Percentiles rank a stretch among this genome's conserved stretches.
phyloP scores from a whole-genome alignment of 768 basidiomycete genomes.

The Hericium erinaceus region DNA sequence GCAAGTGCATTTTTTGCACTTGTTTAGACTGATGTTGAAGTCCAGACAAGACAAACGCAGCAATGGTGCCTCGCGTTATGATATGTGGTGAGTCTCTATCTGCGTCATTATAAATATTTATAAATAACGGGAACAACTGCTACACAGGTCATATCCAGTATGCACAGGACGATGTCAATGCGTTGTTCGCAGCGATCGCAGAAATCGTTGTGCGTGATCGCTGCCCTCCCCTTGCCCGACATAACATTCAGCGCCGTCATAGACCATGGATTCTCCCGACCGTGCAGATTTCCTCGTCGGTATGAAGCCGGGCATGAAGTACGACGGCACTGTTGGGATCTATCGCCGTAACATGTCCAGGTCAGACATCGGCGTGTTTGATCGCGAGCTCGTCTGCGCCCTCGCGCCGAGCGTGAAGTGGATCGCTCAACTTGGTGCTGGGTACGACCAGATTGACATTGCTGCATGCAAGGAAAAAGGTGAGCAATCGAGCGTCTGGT shows the following conservation, averaged over 20 bases:
- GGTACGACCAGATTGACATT: conserved; percentile 85
- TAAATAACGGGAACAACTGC: too few species aligned
- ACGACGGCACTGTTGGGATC: conserved; percentile 62
- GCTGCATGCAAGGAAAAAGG: conserved; percentile 62
- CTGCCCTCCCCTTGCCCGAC: too few species aligned
- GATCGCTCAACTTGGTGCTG: conserved; percentile 91
- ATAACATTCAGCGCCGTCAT: not conserved
- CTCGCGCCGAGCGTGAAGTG: conserved; percentile 65
- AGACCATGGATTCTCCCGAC: conserved; percentile 51
- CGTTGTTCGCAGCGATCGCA: too few species aligned
- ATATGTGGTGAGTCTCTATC: too few species aligned
- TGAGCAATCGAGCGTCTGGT: conserved; percentile 17
- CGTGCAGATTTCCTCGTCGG: conserved; percentile 63
- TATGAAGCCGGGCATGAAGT: conserved; percentile 60
- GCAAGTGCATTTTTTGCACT: too few species aligned
- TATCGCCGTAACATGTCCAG: conserved; percentile 70
- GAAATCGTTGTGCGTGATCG: too few species aligned
- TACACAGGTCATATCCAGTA: too few species aligned
- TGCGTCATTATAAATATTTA: too few species aligned
- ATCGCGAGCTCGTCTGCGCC: conserved; percentile 63
- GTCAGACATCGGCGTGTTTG: conserved; percentile 65
- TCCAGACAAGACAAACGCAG: too few species aligned
- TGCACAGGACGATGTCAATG: too few species aligned
- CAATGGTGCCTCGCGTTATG: too few species aligned
- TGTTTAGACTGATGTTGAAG: too few species aligned